phyloP scores from a whole-genome alignment of 2,329 filamentous ascomycete species.

The Coniochaeta ligniaria region DNA sequence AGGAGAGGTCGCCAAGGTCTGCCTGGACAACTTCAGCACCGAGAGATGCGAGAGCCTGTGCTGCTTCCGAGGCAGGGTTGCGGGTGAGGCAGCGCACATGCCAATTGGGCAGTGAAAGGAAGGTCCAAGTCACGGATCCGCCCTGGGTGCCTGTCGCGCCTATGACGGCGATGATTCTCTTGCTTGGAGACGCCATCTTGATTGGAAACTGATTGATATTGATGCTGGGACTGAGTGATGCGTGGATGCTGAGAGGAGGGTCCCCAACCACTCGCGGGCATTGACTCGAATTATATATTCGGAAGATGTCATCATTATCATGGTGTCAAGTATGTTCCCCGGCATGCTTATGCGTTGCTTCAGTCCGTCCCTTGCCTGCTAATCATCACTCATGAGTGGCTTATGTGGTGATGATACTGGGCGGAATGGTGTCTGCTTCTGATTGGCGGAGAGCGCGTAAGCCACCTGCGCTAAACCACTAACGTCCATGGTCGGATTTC shows the following conservation, averaged over 20 bases:
- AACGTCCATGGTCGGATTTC: not conserved
- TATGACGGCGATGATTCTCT: slow-evolving; percentile 11
- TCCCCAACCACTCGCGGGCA: too few species aligned
- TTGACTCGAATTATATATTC: too few species aligned
- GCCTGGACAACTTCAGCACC: slow-evolving; percentile 18
- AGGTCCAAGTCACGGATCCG: slow-evolving; percentile 5
- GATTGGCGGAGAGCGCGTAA: not conserved
- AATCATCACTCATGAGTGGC: too few species aligned
- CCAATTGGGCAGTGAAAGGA: slow-evolving; percentile 9
- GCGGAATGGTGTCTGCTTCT: not conserved
- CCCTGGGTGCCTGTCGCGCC: slow-evolving; percentile 9
- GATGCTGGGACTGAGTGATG: not conserved
- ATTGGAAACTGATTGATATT: not conserved
- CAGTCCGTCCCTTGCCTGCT: too few species aligned
- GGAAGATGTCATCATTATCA: too few species aligned
- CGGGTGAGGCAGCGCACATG: slow-evolving; percentile 10
- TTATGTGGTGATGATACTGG: not conserved
- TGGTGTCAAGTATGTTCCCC: too few species aligned
- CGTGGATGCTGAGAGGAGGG: too few species aligned
- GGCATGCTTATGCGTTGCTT: too few species aligned
- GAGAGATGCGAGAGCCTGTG: slow-evolving; percentile 7
- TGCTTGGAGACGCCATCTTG: not conserved
- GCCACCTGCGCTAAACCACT: not conserved
- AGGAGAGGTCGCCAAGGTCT: slow-evolving; percentile 13
- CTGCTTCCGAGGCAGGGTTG: slow-evolving; percentile 4